Conservation (phyloP, 805 yeast species). For the Metschnikowia drakensbergensis region DNA sequence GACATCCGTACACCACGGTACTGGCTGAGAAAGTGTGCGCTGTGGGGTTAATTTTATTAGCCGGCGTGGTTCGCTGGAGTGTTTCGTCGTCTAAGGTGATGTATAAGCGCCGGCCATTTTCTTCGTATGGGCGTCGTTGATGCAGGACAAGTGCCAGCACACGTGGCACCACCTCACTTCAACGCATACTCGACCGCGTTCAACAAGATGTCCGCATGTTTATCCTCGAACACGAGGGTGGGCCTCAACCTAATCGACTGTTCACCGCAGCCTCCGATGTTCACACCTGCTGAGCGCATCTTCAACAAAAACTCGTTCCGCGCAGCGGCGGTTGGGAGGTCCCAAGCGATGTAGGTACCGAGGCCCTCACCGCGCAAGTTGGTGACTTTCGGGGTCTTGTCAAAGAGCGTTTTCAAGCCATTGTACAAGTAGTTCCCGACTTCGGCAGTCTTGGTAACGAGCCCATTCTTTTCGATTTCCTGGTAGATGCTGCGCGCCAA, state of each 20-base stretch:
- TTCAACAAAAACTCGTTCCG: conserved; percentile 46
- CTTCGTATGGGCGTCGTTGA: too few species aligned
- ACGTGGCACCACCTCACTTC: conserved; percentile 2
- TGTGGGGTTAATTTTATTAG: too few species aligned
- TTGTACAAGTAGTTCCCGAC: conserved; percentile 54
- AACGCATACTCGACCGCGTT: conserved; percentile 35
- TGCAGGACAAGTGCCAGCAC: too few species aligned
- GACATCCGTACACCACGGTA: neutral
- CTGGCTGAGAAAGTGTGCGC: too few species aligned
- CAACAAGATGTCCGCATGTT: conserved; percentile 57
- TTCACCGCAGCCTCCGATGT: conserved; percentile 68
- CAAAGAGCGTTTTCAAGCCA: conserved; percentile 37
- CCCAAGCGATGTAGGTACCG: conserved; percentile 68
- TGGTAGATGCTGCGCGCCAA: conserved; percentile 58
- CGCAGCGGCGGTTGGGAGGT: conserved; percentile 38
- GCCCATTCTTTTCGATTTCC: conserved; percentile 47
- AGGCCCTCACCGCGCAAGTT: conserved; percentile 61
- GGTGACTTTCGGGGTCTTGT: conserved; percentile 39
- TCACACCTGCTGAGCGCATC: conserved; percentile 52
- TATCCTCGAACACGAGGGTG: conserved; percentile 54
- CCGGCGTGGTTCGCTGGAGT: too few species aligned
- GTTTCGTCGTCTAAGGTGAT: too few species aligned
- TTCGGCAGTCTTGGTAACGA: conserved; percentile 45
- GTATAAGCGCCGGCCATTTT: too few species aligned
- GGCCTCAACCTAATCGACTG: conserved; percentile 61